Conservation (phyloP, 768 basidiomycete genomes). For the Leccinum obscurum region DNA sequence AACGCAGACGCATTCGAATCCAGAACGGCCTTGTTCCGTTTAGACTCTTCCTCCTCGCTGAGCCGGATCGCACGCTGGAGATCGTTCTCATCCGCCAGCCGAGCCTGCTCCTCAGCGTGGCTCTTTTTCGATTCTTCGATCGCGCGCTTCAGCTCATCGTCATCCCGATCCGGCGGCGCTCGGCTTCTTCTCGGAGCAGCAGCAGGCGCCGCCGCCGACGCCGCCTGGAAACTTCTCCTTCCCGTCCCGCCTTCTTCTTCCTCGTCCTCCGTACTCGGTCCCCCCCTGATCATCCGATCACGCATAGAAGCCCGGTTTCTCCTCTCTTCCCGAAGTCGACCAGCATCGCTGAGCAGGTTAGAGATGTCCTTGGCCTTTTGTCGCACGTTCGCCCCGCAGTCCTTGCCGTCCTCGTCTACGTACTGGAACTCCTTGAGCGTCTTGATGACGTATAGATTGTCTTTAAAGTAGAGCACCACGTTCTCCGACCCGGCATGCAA, state of each 20-base stretch:
- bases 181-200: slow-evolving; percentile 21
- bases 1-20: slow-evolving; percentile 71
- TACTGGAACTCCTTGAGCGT: slow-evolving; percentile 99
- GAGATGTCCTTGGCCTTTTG: slow-evolving; percentile 99
- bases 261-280: slow-evolving; percentile 39
- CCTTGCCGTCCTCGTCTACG: slow-evolving; percentile 92
- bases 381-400: slow-evolving; percentile 97
- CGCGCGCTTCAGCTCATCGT: slow-evolving; percentile 82
- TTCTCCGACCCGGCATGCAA: slow-evolving; percentile 97
- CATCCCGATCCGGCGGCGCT: slow-evolving; percentile 47
- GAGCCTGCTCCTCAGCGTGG: slow-evolving; percentile 66
- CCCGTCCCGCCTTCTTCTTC: slow-evolving; percentile 15
- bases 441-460: slow-evolving; percentile 97
- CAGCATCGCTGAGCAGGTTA: slow-evolving; percentile 85
- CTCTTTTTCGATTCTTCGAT: slow-evolving; percentile 88
- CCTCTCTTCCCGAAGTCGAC: slow-evolving; percentile 82
- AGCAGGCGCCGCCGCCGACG: neutral
- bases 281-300: slow-evolving; percentile 84
- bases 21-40: slow-evolving; percentile 66
- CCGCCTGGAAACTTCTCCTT: slow-evolving; percentile 8
- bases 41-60: slow-evolving; percentile 89
- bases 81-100: slow-evolving; percentile 74
- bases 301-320: slow-evolving; percentile 86
- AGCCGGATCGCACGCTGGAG: slow-evolving; percentile 77
- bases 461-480: slow-evolving; percentile 96